phyloP scores from a whole-genome alignment of 169 alveolate species.

The Cryptosporidium viatorum region DNA sequence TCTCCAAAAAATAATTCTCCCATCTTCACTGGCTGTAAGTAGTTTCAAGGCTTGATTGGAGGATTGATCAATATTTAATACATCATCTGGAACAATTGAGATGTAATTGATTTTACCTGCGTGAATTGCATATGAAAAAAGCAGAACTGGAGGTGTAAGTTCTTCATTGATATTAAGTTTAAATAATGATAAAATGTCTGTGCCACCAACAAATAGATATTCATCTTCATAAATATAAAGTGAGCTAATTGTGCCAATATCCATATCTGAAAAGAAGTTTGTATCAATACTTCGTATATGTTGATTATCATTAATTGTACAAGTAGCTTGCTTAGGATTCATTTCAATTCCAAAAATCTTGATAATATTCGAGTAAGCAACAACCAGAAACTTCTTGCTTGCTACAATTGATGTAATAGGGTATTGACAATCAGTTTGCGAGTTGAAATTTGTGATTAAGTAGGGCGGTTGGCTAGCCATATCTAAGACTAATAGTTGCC shows the following conservation, averaged over 20 bases:
- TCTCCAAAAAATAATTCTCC: constrained; percentile 58
- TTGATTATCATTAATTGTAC: constrained; percentile 51
- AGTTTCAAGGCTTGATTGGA: constrained; percentile 7
- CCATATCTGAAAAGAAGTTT: constrained; percentile 65
- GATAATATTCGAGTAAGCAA: constrained; percentile 47
- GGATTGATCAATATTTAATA: not conserved
- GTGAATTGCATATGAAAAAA: constrained; percentile 63
- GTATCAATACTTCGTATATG: constrained; percentile 46
- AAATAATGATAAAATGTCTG: constrained; percentile 18
- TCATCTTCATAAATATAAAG: constrained; percentile 39
- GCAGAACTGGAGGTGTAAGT: constrained; percentile 9
- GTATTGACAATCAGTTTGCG: constrained; percentile 4
- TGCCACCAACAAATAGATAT: constrained; percentile 49
- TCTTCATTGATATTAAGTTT: constrained; percentile 1
- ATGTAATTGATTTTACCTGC: constrained; percentile 45
- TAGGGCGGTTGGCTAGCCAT: constrained; percentile 73
- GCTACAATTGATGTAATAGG: constrained; percentile 39
- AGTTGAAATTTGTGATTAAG: constrained; percentile 14
- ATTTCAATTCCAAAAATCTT: constrained; percentile 22
- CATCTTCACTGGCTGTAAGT: constrained; percentile 56
- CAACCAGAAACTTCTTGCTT: constrained; percentile 4
- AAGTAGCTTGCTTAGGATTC: constrained; percentile 39
- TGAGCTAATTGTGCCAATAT: constrained; percentile 41
- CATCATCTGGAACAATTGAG: constrained; percentile 23
- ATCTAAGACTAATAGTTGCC: constrained; percentile 48